phyloP scores from a whole-genome alignment of 306 rosid genomes.

The Coriaria nepalensis region DNA sequence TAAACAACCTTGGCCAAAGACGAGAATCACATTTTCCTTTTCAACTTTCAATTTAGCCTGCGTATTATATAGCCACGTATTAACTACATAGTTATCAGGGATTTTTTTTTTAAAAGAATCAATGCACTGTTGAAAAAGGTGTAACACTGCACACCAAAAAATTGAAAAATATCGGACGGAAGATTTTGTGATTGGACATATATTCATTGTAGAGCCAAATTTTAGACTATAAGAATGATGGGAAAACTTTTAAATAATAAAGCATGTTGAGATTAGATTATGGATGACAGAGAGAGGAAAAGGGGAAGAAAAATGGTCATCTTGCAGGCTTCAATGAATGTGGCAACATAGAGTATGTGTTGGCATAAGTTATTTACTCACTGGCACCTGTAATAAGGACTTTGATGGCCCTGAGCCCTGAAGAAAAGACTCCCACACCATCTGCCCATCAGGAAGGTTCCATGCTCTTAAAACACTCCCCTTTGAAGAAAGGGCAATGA shows the following conservation, averaged over 20 bases:
- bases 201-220: too few relatives aligned
- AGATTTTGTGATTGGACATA: too few relatives aligned
- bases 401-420: constrained; percentile 53
- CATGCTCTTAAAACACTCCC: constrained; percentile 86
- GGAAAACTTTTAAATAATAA: too few relatives aligned
- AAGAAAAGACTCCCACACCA: constrained; percentile 87
- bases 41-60: constrained; percentile 68
- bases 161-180: too few relatives aligned
- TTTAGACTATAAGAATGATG: too few relatives aligned
- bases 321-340: too few relatives aligned
- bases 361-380: constrained; percentile 25
- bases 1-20: constrained; percentile 54
- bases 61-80: constrained; percentile 22
- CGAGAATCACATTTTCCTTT: constrained; percentile 64
- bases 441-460: constrained; percentile 98
- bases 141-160: not conserved
- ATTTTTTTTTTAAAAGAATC: too few relatives aligned
- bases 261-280: too few relatives aligned
- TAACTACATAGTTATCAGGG: constrained; percentile 12
- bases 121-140: not conserved
- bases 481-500: constrained; percentile 71
- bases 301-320: too few relatives aligned
- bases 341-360: too few relatives aligned
- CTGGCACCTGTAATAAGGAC: constrained; percentile 52
- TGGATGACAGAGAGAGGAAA: too few relatives aligned